phyloP scores from a whole-genome alignment of 495 filamentous ascomycete species.

The Aspergillus taichungensis region DNA sequence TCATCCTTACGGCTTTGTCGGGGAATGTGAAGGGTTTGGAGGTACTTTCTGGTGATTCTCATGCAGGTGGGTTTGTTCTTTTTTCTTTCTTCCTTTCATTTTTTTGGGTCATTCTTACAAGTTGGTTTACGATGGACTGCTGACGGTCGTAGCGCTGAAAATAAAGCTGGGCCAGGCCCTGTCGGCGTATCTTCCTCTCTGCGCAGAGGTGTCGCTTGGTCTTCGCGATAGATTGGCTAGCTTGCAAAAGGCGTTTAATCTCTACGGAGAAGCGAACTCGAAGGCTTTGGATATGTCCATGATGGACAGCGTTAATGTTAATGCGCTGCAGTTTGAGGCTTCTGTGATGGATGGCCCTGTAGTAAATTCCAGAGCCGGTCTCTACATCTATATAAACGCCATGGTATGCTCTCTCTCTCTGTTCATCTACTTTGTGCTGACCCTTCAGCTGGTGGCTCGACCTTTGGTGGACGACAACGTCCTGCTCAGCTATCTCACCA shows the following conservation, averaged over 20 bases:
- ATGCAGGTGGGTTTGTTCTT: conserved; percentile 21
- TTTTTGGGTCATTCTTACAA: too few relatives aligned
- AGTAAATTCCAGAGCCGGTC: conserved; percentile 73
- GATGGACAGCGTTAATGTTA: conserved; percentile 36
- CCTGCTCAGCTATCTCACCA: conserved; percentile 69
- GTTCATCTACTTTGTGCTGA: conserved; percentile 20
- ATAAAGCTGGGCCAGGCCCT: conserved; percentile 33
- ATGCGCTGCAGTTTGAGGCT: conserved; percentile 41
- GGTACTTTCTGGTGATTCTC: conserved; percentile 24
- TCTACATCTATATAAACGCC: conserved; percentile 88
- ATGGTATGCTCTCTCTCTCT: conserved; percentile 41
- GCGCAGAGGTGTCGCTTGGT: conserved; percentile 30
- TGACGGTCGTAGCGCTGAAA: conserved; percentile 23
- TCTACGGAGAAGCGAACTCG: conserved; percentile 28
- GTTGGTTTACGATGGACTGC: neutral
- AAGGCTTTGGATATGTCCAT: conserved; percentile 30
- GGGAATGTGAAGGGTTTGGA: conserved; percentile 31
- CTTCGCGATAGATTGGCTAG: conserved; percentile 34
- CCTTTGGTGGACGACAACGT: conserved; percentile 76
- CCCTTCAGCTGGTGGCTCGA: conserved; percentile 60
- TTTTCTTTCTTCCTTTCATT: neutral
- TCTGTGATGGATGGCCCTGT: conserved; percentile 56
- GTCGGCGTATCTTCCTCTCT: conserved; percentile 34
- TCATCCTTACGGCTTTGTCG: conserved; percentile 35
- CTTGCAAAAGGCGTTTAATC: conserved; percentile 37